Base-by-base conservation (phyloP, 805 yeast species). In the Candida ovalis region DNA sequence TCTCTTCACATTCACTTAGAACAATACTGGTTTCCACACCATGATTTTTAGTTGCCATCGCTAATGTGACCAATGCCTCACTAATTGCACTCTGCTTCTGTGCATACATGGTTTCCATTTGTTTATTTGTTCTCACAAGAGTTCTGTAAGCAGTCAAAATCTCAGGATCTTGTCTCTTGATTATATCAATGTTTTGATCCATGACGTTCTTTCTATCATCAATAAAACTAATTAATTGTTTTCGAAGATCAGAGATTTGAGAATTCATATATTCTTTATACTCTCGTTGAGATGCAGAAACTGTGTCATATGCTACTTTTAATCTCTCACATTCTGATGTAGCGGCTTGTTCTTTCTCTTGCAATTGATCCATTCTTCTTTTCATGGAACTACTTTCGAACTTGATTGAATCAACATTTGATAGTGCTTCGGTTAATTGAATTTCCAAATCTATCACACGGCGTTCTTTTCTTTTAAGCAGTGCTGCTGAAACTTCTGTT, bases 391-490 rank as follows among this genome's bases (percentile, higher is more conserved):
- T 77, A 44, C 74, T 67, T 47, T 76, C 76, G 56, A 75, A 72
- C 49, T 73, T 72, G 47, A 77, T 65, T 18, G 76, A 67, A 52
- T 82, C 86, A 27, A 73, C 70, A 19, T 66, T 62, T 7, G 78
- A 69, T 38, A 69, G 57, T n/a, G 77, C 56, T 21, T 76, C 80
- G 46, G 73, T 73, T 48, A 76, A 64, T 54, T 80, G 81, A 37
- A 67, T 70, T 62, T 88, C 96, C 56, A 87, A 67, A 54, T 85
- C 92, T 27, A 70, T 58, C 23, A 86, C 76, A 45, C 88, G 71
- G 44, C 91, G 73, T 56, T 86, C 89, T 58, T 86, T 86, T 45
- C 95, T 71, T 52, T 77, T 80, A 49, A 88, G 67, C 52, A 86
- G 68, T 1, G 89, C 81, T 57, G 78, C 83, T 39, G 85, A 72